These are phyloP conservation scores for Diaporthe sp. DNA, from an alignment of 2,329 filamentous ascomycete genomes.

Conservation along the genomic window DNA sequence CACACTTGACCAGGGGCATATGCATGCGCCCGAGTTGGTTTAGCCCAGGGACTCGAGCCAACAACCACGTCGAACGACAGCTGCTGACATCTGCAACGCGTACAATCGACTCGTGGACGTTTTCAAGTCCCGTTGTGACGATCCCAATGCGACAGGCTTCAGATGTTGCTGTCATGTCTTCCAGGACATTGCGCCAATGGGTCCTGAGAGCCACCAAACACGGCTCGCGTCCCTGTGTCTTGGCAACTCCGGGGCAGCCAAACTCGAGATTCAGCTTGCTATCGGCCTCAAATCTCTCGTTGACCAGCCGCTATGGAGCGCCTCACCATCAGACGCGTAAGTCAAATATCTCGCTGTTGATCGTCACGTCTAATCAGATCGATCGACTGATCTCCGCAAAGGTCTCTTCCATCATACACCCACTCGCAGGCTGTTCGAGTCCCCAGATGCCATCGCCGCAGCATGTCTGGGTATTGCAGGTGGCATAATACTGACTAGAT, in stretches of 20 bases:
- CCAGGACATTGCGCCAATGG: background rate
- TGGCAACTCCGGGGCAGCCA: too few species aligned
- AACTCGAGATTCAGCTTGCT: background rate
- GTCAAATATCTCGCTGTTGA: background rate
- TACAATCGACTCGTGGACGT: background rate
- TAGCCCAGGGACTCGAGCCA: background rate
- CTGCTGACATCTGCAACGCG: too few species aligned
- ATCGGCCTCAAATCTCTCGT: background rate
- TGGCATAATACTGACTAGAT: background rate
- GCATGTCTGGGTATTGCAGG: background rate
- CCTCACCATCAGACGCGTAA: background rate
- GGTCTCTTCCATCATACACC: slow-evolving; percentile 30
- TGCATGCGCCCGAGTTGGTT: background rate
- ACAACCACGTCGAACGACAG: background rate
- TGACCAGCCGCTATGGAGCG: background rate
- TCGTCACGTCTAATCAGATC: rapidly evolving
- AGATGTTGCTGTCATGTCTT: background rate
- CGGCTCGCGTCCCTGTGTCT: too few species aligned
- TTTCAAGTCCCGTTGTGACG: background rate
- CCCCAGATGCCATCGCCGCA: background rate
- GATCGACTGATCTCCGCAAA: background rate
- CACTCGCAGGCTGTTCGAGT: background rate
- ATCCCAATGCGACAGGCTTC: background rate
- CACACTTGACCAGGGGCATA: background rate
- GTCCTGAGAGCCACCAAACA: background rate